phyloP scores from a whole-genome alignment of 208 protist genomes.

The Acanthamoeba lugdunensis region DNA sequence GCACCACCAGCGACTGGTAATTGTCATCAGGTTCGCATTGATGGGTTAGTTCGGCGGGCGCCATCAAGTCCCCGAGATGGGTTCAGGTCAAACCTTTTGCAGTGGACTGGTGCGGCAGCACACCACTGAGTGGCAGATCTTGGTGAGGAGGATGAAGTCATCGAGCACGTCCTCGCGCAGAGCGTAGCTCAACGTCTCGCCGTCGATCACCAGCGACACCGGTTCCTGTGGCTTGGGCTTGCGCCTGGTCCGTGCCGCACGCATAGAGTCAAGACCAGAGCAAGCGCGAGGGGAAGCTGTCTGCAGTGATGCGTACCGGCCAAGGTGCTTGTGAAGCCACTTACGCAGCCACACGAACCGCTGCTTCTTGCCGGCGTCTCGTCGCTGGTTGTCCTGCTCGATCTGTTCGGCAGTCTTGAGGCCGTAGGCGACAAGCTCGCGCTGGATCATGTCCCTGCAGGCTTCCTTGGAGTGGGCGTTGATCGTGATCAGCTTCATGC shows the following conservation, averaged over 20 bases:
- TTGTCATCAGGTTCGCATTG: no score
- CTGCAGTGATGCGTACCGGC: neutral
- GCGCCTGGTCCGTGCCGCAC: neutral
- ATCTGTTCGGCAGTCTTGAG: neutral
- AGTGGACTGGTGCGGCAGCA: constrained; percentile 72
- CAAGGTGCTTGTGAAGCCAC: neutral
- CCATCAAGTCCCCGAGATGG: no score
- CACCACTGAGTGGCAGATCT: constrained; percentile 70
- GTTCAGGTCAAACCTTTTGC: constrained; percentile 42
- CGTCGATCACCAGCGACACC: constrained; percentile 43
- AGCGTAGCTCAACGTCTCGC: neutral
- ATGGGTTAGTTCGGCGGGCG: no score
- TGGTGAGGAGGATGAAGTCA: constrained; percentile 32
- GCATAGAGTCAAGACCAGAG: neutral
- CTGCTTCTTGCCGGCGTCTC: neutral
- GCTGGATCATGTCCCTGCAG: neutral
- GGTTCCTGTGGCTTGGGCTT: neutral
- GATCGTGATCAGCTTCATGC: constrained; percentile 66
- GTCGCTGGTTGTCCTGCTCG: neutral
- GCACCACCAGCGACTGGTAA: constrained; percentile 84
- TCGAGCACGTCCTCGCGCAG: neutral
- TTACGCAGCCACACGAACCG: neutral
- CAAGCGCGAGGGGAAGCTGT: neutral
- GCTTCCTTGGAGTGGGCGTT: constrained; percentile 10
- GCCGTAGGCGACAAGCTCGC: neutral